Evolutionary conservation across 768 basidiomycete species (phyloP).

Genomic region (Hemileccinum impolitum): DNA sequence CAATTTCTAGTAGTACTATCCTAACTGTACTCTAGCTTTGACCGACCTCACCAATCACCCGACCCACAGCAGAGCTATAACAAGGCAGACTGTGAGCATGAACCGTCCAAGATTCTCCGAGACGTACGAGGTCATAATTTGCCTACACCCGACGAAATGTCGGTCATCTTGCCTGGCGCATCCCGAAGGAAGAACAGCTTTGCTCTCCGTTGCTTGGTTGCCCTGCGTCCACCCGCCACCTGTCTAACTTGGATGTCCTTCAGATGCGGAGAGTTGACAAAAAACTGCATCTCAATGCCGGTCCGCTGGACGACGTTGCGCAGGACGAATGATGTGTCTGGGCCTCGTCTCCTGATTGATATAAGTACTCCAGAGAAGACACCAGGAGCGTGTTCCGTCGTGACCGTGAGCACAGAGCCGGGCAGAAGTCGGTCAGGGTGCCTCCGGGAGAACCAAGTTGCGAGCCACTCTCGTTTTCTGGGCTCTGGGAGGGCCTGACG

Average conservation of each 20-base stretch:
- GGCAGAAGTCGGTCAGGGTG: constrained; percentile 67
- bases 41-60: not conserved
- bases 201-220: constrained; percentile 63
- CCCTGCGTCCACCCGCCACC: constrained; percentile 45
- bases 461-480: constrained; percentile 67
- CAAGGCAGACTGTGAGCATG: constrained; percentile 1
- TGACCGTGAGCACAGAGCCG: constrained; percentile 84
- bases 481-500: constrained; percentile 60
- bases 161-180: constrained; percentile 81
- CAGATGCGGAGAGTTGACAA: constrained; percentile 79
- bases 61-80: constrained; percentile 3
- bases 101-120: not conserved
- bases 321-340: constrained; percentile 83
- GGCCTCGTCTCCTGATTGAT: constrained; percentile 75
- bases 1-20: constrained; percentile 1
- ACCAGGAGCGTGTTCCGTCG: constrained; percentile 72
- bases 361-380: constrained; percentile 89
- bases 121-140: constrained; percentile 21
- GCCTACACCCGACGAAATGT: constrained; percentile 51
- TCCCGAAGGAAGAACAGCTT: constrained; percentile 83
- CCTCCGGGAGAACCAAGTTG: constrained; percentile 65
- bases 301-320: constrained; percentile 89
- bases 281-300: constrained; percentile 92
- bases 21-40: constrained; percentile 6
- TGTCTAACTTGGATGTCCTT: constrained; percentile 82